Conservation (phyloP, 768 basidiomycete species). For the Amanita thiersii region DNA sequence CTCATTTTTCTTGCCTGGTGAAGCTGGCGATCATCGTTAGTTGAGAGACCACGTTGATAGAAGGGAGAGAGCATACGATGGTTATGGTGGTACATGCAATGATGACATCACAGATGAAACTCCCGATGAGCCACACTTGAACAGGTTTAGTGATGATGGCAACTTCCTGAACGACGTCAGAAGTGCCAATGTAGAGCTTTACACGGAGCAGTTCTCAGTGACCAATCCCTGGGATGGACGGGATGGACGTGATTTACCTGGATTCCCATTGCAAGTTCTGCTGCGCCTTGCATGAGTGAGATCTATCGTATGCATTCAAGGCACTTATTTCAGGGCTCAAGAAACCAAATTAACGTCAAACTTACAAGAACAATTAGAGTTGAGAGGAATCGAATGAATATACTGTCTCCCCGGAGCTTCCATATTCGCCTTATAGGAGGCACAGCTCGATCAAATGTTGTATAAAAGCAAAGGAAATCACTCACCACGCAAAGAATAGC, state of each 20-base stretch:
- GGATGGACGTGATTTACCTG: neutral
- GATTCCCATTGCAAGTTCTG: neutral
- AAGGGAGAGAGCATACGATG: conserved; percentile 7
- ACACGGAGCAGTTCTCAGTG: neutral
- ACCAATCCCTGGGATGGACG: too few relatives aligned
- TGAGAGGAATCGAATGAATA: neutral
- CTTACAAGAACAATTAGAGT: neutral
- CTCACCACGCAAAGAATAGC: conserved; percentile 9
- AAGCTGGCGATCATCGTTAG: neutral
- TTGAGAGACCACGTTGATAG: neutral
- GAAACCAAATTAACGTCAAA: too few relatives aligned
- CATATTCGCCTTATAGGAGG: conserved; percentile 3
- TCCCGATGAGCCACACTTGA: conserved; percentile 6
- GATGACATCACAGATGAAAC: conserved; percentile 9
- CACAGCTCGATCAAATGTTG: neutral
- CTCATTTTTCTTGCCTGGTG: neutral
- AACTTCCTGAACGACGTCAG: neutral
- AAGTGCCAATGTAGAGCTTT: neutral
- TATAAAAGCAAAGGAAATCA: neutral
- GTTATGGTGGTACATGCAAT: conserved; percentile 12
- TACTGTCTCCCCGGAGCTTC: neutral
- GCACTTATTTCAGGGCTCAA: neutral
- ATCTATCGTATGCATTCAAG: neutral
- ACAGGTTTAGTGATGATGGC: neutral
- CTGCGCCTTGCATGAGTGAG: conserved; percentile 5